Evolutionary conservation across 768 basidiomycete species (phyloP).

Genomic region (Tulasnella calospora): DNA sequence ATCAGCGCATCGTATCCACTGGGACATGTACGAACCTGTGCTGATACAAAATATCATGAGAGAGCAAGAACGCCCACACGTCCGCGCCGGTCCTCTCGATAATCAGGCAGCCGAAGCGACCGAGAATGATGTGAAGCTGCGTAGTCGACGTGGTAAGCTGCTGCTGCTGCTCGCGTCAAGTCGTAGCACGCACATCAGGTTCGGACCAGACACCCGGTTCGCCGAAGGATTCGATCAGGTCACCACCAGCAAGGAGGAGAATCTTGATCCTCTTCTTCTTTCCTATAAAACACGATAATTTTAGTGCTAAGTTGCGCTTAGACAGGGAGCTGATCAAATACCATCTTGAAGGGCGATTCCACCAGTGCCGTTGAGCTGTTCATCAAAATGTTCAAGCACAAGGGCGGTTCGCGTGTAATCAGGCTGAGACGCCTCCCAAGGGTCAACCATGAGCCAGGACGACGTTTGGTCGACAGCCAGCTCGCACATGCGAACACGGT

Average conservation of each 20-base stretch:
- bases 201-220: conserved; percentile 98
- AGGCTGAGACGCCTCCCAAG: conserved; percentile 93
- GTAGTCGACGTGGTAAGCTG: neutral
- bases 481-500: conserved; percentile 79
- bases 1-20: conserved; percentile 62
- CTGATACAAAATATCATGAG: conserved; percentile 45
- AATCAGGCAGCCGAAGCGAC: conserved; percentile 89
- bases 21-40: conserved; percentile 35
- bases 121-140: conserved; percentile 93
- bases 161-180: neutral
- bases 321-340: conserved; percentile 14
- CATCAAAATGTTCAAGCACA: conserved; percentile 94
- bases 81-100: conserved; percentile 93
- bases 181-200: conserved; percentile 64
- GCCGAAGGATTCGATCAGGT: conserved; percentile 95
- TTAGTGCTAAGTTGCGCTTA: neutral
- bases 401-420: conserved; percentile 91
- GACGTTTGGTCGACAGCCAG: conserved; percentile 86
- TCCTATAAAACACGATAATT: conserved; percentile 37
- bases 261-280: conserved; percentile 72
- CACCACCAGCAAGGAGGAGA: conserved; percentile 96
- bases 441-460: conserved; percentile 94
- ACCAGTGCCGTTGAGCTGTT: conserved; percentile 85
- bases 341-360: conserved; percentile 65
- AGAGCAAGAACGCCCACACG: conserved; percentile 45